These are phyloP conservation scores for Camelina neglecta DNA, from an alignment of 345 rosid species.

Conservation along the genomic window DNA sequence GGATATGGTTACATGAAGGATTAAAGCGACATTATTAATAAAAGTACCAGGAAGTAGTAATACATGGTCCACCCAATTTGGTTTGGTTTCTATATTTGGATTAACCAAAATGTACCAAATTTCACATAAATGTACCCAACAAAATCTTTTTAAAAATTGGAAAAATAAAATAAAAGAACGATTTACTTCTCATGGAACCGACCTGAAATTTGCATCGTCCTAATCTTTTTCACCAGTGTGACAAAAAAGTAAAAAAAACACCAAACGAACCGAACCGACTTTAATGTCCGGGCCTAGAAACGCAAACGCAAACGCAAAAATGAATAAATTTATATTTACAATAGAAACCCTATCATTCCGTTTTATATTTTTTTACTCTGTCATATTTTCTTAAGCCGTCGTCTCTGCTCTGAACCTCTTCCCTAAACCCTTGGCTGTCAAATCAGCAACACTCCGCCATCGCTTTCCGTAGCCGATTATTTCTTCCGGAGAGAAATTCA, in stretches of 20 bases:
- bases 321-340: not conserved
- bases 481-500: no score
- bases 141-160: no score
- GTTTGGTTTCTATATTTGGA: no score
- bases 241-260: no score
- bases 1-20: not conserved
- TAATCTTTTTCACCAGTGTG: not conserved
- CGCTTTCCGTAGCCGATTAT: conserved; percentile 7
- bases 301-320: not conserved
- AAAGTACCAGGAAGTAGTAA: no score
- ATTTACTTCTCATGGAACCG: not conserved
- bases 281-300: not conserved
- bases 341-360: not conserved
- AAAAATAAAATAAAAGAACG: no score
- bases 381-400: not conserved
- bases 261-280: not conserved
- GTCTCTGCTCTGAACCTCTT: conserved; percentile 8
- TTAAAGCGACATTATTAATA: not conserved
- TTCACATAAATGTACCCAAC: no score
- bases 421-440: not conserved
- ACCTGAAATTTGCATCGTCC: no score
- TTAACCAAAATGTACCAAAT: not conserved
- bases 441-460: not conserved
- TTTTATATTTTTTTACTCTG: not conserved
- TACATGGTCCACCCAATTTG: no score